These are phyloP conservation scores for Neurospora terricola DNA, from an alignment of 495 filamentous ascomycete species.

Conservation along the genomic window DNA sequence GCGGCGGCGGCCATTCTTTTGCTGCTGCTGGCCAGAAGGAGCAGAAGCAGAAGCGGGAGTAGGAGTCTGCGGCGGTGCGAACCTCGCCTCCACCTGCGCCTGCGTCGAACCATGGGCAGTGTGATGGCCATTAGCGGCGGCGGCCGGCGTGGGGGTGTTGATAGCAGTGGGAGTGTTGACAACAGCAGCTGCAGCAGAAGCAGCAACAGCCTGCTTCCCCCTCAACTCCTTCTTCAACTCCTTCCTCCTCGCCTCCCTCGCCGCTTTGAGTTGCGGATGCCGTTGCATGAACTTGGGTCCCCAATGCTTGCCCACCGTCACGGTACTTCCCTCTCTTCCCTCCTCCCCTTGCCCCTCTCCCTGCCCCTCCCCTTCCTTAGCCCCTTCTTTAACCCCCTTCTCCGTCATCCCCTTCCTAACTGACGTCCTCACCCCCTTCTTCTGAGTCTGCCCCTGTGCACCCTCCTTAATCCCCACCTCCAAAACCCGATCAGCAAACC, in stretches of 20 bases:
- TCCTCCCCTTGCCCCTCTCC: neutral
- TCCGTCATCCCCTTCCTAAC: neutral
- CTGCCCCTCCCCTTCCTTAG: neutral
- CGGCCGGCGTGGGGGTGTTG: neutral
- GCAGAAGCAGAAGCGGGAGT: neutral
- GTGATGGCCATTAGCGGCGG: neutral
- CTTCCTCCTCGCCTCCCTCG: neutral
- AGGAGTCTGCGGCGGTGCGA: neutral
- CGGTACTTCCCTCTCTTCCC: neutral
- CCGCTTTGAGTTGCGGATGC: neutral
- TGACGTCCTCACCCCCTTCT: neutral
- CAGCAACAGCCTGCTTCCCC: neutral
- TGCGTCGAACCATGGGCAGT: neutral
- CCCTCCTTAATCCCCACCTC: neutral
- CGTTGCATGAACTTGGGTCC: neutral
- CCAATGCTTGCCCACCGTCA: neutral
- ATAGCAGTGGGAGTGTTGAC: neutral
- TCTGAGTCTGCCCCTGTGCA: neutral
- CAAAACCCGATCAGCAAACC: slow-evolving; percentile 23
- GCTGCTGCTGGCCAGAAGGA: neutral
- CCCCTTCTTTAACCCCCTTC: neutral
- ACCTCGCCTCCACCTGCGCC: neutral
- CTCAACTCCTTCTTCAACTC: neutral
- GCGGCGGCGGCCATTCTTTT: neutral
- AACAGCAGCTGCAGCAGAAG: neutral